phyloP scores from a whole-genome alignment of 2,329 filamentous ascomycete genomes.

The Aciculosporium take region DNA sequence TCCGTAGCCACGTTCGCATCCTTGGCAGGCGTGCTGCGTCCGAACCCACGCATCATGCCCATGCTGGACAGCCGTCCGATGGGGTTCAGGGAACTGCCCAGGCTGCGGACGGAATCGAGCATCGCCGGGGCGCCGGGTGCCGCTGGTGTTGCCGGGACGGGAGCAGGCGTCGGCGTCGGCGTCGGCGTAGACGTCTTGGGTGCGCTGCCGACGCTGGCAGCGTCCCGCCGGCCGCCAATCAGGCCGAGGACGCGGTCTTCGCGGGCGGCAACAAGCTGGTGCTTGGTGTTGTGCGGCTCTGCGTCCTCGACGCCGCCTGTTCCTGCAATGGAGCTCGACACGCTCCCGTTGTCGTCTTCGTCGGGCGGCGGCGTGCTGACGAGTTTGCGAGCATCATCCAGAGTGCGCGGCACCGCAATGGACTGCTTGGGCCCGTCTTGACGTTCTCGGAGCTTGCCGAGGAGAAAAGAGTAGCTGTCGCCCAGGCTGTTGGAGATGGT shows the following conservation, averaged over 20 bases:
- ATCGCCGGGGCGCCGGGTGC: slow-evolving; percentile 43
- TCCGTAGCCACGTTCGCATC: slow-evolving; percentile 28
- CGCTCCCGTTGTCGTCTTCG: slow-evolving; percentile 49
- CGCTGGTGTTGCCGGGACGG: slow-evolving; percentile 29
- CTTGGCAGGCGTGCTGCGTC: slow-evolving; percentile 34
- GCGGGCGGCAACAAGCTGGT: slow-evolving; percentile 16
- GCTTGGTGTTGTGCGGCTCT: slow-evolving; percentile 15
- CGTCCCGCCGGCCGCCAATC: slow-evolving; percentile 61
- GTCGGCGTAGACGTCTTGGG: slow-evolving; percentile 15
- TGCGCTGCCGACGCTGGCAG: slow-evolving; percentile 60
- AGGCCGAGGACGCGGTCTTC: slow-evolving; percentile 58
- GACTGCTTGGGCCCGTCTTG: slow-evolving; percentile 29
- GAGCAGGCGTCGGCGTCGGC: slow-evolving; percentile 18
- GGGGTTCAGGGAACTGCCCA: slow-evolving; percentile 70
- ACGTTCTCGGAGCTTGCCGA: slow-evolving; percentile 73
- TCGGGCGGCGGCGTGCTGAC: slow-evolving; percentile 58
- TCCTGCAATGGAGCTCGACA: slow-evolving; percentile 33
- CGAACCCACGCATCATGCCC: slow-evolving; percentile 61
- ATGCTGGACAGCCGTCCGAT: slow-evolving; percentile 66
- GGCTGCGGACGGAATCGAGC: slow-evolving; percentile 67
- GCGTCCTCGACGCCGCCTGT: slow-evolving; percentile 30
- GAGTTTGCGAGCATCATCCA: slow-evolving; percentile 84
- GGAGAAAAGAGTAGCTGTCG: slow-evolving; percentile 83
- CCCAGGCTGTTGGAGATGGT: slow-evolving; percentile 83
- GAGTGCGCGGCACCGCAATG: slow-evolving; percentile 64